Base-by-base conservation (phyloP, 768 basidiomycete species). In the Boletus vermiculosoides region DNA sequence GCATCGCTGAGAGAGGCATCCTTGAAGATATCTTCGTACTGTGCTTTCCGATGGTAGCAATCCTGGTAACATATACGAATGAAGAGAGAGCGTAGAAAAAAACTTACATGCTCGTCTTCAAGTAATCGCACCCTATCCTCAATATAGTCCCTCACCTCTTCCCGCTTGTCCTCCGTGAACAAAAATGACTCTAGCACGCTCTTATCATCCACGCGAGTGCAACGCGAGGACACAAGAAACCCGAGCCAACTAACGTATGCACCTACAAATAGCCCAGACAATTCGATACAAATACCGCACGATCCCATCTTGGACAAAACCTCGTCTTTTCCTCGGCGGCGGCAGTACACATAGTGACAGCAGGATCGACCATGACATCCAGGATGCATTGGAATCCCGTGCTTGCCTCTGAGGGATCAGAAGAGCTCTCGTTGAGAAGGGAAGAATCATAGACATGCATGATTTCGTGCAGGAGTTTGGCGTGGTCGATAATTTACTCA, bases 211-310 rank as follows among this genome's bases (percentile, higher is more conserved):
- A n/a, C n/a, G n/a, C n/a, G n/a, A n/a, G n/a, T n/a, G n/a, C 18
- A 28, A 22, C 0, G 52, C 59, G 15, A 64, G 37, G 18, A 33
- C 45, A 47, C 41, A 25, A 44, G 36, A 45, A 57, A n/a, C 18
- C 9, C 13, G 34, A 46, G n/a, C 28, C 28, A 41, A 22, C 56
- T 6, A 23, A 48, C 6, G 22, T 22, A 71, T 80, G 31, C 47
- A 94, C 94, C 79, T 87, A 83, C 16, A 97, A 72, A 69, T 93
- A 94, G 18, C 82, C 85, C 60, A 93, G 71, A 57, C 90, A 96
- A 65, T 98, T 98, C 61, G 97, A 76, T 52, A 92, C 78, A 67
- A 92, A 98, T 0, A 97, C 82, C 3, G 83, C 80, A 45, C 78
- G 80, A 68, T 99, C 95, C 93, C 95, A 96, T 33, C 73, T 77